phyloP scores from a whole-genome alignment of 495 filamentous ascomycete species.

The Penicillium ochrochloron region DNA sequence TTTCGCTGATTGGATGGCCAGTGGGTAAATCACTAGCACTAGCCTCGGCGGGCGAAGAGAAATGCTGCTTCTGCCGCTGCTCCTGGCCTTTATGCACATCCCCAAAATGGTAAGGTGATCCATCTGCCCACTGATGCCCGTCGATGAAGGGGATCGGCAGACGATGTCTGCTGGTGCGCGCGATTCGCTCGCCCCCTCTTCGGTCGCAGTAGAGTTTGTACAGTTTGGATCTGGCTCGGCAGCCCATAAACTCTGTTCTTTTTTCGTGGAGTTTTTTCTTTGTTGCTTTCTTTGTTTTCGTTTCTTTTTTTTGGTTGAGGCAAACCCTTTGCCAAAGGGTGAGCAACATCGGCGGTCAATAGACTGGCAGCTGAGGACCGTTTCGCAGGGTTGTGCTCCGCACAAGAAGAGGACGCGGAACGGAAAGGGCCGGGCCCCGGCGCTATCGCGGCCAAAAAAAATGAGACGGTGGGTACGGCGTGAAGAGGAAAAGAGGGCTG shows the following conservation, averaged over 20 bases:
- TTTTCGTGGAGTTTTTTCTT: not conserved
- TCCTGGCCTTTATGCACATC: slow-evolving; percentile 35
- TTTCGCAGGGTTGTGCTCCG: slow-evolving; percentile 11
- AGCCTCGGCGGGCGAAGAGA: slow-evolving; percentile 22
- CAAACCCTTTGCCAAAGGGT: not conserved
- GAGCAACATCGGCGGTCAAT: not conserved
- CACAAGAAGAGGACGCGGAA: slow-evolving; percentile 37
- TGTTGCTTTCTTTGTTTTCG: not conserved
- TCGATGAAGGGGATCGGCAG: slow-evolving; percentile 35
- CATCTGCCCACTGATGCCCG: slow-evolving; percentile 22
- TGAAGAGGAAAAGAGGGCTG: not conserved
- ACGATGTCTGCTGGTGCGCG: slow-evolving; percentile 31
- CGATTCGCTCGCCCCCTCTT: slow-evolving; percentile 16
- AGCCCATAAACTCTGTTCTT: slow-evolving; percentile 17
- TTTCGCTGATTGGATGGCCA: slow-evolving; percentile 44
- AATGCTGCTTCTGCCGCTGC: slow-evolving; percentile 2
- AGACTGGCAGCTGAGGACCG: not conserved
- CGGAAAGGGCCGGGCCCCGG: slow-evolving; percentile 53
- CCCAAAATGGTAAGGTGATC: slow-evolving; percentile 36
- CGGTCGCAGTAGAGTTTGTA: slow-evolving; percentile 9
- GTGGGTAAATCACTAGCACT: slow-evolving; percentile 34
- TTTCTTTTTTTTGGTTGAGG: not conserved
- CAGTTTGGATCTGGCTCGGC: slow-evolving; percentile 24
- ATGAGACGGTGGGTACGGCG: slow-evolving; percentile 15
- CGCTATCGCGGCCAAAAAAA: slow-evolving; percentile 26